phyloP scores from a whole-genome alignment of 768 basidiomycete species.

The Suillus bovinus region DNA sequence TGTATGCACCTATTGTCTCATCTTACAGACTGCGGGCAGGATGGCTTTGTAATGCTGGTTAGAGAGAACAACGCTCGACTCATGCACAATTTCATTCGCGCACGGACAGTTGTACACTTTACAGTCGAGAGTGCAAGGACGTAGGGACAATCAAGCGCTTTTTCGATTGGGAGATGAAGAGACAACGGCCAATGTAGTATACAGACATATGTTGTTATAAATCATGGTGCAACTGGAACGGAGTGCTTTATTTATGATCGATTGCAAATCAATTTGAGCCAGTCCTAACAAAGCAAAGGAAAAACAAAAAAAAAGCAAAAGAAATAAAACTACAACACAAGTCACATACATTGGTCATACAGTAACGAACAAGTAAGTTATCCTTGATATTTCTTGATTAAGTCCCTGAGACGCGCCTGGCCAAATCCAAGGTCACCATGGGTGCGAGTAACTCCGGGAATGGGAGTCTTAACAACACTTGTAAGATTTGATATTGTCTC shows the following conservation, averaged over 20 bases:
- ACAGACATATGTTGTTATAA: too few relatives aligned
- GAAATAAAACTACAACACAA: slow-evolving; percentile 1
- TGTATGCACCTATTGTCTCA: background rate
- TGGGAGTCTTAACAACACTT: slow-evolving; percentile 14
- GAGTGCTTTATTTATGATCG: slow-evolving; percentile 14
- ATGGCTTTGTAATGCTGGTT: too few relatives aligned
- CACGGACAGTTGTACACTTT: too few relatives aligned
- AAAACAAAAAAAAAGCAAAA: background rate
- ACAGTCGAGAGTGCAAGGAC: too few relatives aligned
- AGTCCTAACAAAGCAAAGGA: background rate
- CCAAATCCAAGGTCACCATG: slow-evolving; percentile 66
- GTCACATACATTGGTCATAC: background rate
- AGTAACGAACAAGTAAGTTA: slow-evolving; percentile 6
- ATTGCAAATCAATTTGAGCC: background rate
- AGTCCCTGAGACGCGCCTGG: slow-evolving; percentile 71
- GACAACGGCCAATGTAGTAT: too few relatives aligned
- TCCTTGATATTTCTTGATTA: slow-evolving; percentile 81
- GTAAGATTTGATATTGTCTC: slow-evolving; percentile 28
- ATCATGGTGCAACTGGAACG: too few relatives aligned
- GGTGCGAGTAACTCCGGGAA: slow-evolving; percentile 16
- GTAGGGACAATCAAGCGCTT: too few relatives aligned
- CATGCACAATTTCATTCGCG: too few relatives aligned
- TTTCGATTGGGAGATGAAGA: too few relatives aligned
- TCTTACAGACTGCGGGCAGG: slow-evolving; percentile 27
- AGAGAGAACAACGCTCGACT: too few relatives aligned